Conservation (phyloP, 2,329 filamentous ascomycete species). For the Ophidiomyces ophidiicola region DNA sequence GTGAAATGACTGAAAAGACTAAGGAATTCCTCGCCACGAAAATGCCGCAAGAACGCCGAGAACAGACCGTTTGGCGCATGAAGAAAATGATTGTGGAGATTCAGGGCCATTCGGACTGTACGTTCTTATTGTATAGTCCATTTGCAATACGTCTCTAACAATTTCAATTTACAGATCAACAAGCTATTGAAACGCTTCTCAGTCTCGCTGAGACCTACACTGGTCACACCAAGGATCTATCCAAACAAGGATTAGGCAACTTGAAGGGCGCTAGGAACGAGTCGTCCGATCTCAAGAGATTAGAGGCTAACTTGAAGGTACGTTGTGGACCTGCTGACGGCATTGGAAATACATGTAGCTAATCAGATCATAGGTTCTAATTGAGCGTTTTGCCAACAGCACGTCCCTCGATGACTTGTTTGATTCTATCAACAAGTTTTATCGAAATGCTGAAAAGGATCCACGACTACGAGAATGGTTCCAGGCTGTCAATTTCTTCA, state of each 20-base stretch:
- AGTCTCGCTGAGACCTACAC: conserved; percentile 74
- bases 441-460: conserved; percentile 74
- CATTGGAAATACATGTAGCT: conserved; percentile 35
- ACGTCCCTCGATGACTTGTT: conserved; percentile 82
- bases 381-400: conserved; percentile 91
- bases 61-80: conserved; percentile 80
- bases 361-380: conserved; percentile 53
- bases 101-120: conserved; percentile 83
- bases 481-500: conserved; percentile 60
- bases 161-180: conserved; percentile 55
- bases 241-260: conserved; percentile 52
- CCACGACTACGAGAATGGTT: conserved; percentile 85
- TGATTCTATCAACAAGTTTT: conserved; percentile 72
- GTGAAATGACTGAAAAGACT: conserved; percentile 35
- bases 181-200: conserved; percentile 80
- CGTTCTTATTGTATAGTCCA: conserved; percentile 21
- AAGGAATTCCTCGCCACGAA: conserved; percentile 72
- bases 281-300: conserved; percentile 48
- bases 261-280: conserved; percentile 60
- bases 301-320: conserved; percentile 69
- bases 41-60: conserved; percentile 81
- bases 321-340: conserved; percentile 29
- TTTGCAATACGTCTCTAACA: background rate
- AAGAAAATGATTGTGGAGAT: conserved; percentile 98
- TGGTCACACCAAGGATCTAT: conserved; percentile 55